phyloP scores from a whole-genome alignment of 2,329 filamentous ascomycete species.

The Aspergillus tamarii region DNA sequence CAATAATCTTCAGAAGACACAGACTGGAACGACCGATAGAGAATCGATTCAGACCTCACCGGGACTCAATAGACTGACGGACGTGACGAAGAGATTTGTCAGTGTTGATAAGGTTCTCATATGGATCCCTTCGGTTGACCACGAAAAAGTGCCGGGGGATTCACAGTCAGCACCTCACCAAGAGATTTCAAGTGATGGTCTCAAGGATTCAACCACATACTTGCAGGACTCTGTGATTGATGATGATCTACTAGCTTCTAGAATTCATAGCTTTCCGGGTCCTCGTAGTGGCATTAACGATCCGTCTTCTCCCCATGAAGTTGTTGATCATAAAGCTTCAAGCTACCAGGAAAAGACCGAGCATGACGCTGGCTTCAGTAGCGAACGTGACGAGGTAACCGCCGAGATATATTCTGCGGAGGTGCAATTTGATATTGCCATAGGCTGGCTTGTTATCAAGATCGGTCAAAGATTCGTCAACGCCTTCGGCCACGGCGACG shows the following conservation, averaged over 20 bases:
- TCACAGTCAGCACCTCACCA: conserved; percentile 14
- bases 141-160: conserved; percentile 12
- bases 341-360: conserved; percentile 12
- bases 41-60: conserved; percentile 21
- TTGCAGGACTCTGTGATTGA: conserved; percentile 26
- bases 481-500: conserved; percentile 20
- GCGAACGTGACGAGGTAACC: conserved; percentile 24
- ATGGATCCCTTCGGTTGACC: conserved; percentile 38
- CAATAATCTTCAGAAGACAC: conserved; percentile 12
- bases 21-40: conserved; percentile 18
- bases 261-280: conserved; percentile 24
- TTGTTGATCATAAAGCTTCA: conserved; percentile 6
- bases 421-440: conserved; percentile 44
- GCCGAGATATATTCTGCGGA: conserved; percentile 36
- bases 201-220: conserved; percentile 26
- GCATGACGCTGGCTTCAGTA: conserved; percentile 1
- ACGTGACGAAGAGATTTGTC: conserved; percentile 40
- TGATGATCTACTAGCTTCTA: conserved; percentile 31
- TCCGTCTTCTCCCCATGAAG: conserved; percentile 19
- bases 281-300: conserved; percentile 23
- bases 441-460: conserved; percentile 45
- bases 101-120: conserved; percentile 38
- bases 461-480: conserved; percentile 36
- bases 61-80: conserved; percentile 25
- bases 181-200: conserved; percentile 20